These are phyloP conservation scores for Ogataea nitratoaversa DNA, from an alignment of 805 yeast genomes.

Conservation along the genomic window DNA sequence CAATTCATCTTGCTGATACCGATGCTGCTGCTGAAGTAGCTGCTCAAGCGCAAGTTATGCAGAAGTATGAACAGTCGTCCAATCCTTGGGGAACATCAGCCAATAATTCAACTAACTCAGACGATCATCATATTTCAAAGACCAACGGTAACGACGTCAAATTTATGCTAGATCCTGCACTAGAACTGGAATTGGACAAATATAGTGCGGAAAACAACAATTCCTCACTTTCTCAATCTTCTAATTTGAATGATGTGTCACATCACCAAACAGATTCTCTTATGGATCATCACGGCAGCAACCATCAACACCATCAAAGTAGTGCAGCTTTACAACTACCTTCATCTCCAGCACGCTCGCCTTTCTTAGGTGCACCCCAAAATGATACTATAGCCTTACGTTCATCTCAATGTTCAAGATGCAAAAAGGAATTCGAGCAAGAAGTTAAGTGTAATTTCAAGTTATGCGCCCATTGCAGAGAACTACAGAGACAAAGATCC, in stretches of 20 bases:
- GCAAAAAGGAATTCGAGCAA: constrained; percentile 56
- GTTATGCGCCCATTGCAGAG: constrained; percentile 62
- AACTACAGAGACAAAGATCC: constrained; percentile 56
- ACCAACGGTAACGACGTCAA: constrained; percentile 10
- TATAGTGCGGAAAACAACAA: constrained; percentile 3
- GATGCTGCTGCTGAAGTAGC: constrained; percentile 15
- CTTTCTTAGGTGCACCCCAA: background rate
- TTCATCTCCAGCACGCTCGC: background rate
- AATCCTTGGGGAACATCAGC: background rate
- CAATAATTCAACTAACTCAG: background rate
- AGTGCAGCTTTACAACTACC: background rate
- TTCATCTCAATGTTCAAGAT: constrained; percentile 42
- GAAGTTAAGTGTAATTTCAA: constrained; percentile 43
- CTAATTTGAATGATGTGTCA: no score
- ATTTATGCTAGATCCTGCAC: constrained; percentile 22
- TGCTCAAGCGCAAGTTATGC: constrained; percentile 20
- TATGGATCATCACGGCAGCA: no score
- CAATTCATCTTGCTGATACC: constrained; percentile 17
- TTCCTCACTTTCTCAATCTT: background rate
- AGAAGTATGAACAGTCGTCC: constrained; percentile 11
- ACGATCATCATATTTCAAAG: background rate
- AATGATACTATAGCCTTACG: background rate
- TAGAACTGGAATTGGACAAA: constrained; percentile 22
- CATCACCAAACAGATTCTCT: no score
- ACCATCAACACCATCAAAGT: background rate